Evolutionary conservation across 1,284 basidiomycete genomes (phyloP).

Genomic region (Malassezia psittaci): DNA sequence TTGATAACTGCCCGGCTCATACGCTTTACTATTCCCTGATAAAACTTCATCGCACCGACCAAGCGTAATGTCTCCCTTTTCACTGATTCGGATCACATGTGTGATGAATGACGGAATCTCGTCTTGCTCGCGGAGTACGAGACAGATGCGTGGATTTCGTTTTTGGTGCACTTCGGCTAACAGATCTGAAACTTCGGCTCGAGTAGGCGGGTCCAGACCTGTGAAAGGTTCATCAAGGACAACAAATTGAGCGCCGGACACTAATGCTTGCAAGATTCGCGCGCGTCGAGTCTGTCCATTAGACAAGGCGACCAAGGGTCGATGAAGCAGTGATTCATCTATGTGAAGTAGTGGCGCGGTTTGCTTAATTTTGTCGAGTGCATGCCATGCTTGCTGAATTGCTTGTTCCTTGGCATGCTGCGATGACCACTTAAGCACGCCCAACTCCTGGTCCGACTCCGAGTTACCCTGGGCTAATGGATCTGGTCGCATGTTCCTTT

Average conservation of each 20-base stretch:
- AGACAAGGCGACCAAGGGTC: slow-evolving; percentile 56
- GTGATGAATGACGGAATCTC: slow-evolving; percentile 71
- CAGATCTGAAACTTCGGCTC: slow-evolving; percentile 18
- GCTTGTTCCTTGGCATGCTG: slow-evolving; percentile 6
- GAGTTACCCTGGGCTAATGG: slow-evolving; percentile 17
- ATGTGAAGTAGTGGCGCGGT: slow-evolving; percentile 30
- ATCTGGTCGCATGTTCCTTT: slow-evolving; percentile 27
- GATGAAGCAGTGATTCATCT: slow-evolving; percentile 24
- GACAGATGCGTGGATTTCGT: slow-evolving; percentile 55
- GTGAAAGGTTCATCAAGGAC: slow-evolving; percentile 32
- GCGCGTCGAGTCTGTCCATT: slow-evolving; percentile 86
- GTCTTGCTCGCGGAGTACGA: slow-evolving; percentile 72
- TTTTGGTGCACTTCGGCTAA: slow-evolving; percentile 57
- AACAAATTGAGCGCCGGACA: slow-evolving; percentile 57
- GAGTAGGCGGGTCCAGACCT: slow-evolving; percentile 22
- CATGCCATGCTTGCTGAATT: slow-evolving; percentile 8
- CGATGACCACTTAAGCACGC: slow-evolving; percentile 27
- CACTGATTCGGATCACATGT: slow-evolving; percentile 58
- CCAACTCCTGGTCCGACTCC: slow-evolving; percentile 10
- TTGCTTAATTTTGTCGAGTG: slow-evolving; percentile 19
- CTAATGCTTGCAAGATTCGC: slow-evolving; percentile 66
- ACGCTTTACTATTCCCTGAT: neutral
- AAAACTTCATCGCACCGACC: slow-evolving; percentile 38
- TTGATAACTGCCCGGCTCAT: slow-evolving; percentile 15
- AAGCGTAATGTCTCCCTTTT: slow-evolving; percentile 51